Base-by-base conservation (phyloP, 2,329 filamentous ascomycete genomes). In the Aureobasidium sp. region DNA sequence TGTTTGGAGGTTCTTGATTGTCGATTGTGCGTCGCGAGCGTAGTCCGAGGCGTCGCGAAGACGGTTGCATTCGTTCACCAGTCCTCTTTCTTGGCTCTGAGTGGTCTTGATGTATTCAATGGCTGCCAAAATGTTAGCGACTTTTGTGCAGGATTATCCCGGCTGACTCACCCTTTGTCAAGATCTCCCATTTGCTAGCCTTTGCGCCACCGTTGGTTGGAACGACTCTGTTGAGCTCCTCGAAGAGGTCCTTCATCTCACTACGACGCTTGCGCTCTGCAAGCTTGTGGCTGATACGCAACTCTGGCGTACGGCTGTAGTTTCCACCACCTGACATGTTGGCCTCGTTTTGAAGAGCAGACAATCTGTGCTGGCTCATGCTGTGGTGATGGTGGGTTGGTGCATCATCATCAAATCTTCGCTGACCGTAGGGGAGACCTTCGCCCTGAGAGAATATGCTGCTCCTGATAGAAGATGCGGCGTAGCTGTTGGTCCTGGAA, bases 221-320 rank as follows among this genome's bases (percentile, higher is more conserved):
- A 76, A 93, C 87, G 41, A 91, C 79, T 67, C 89, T 87, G 67
- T 90, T 84, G 9, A 94, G 77, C 68, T 90, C 87, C 67, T 94
- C 90, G 70, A 94, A 94, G 0, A 94, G 77, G 69, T 90, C 87
- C 76, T 94, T 94, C 90, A 94, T 94, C 72, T 94, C 90, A 9
- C 89, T 92, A 64, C 90, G 80, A 42, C 90, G 83, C 77, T 94
- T 94, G 41, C 90, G 82, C 75, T 94, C 90, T 0, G 90, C 90
- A 62, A 94, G 82, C 74, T 94, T 94, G 75, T 94, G 90, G 70
- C 89, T 93, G 53, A 93, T 84, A 25, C 90, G 84, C 42, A 94
- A 79, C 73, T 94, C 90, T 0, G 90, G 90, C 0, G 90, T 94
- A 44, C 90, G 80, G 68, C 89, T 92, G 73, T 94, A 94, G 1